Evolutionary conservation across 2,329 filamentous ascomycete species (phyloP).

Genomic region (Fusarium pilosicola): DNA sequence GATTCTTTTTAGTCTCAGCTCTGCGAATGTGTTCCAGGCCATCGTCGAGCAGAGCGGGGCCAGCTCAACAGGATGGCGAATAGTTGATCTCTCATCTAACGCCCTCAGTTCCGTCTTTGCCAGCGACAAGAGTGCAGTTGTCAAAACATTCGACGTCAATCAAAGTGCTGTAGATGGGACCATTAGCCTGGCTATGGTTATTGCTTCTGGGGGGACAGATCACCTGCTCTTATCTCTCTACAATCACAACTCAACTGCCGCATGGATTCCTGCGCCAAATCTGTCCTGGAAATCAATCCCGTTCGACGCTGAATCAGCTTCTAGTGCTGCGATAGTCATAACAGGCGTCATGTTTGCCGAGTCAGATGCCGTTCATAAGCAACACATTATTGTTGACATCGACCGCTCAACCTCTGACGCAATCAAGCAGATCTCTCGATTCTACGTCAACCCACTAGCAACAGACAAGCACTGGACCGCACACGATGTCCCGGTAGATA

Average conservation of each 20-base stretch:
- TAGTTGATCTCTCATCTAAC: fast-evolving
- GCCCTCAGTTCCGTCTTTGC: not conserved
- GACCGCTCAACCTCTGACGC: not conserved
- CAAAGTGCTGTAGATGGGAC: not conserved
- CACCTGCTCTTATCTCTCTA: not conserved
- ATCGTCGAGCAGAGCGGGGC: not conserved
- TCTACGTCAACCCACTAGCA: not conserved
- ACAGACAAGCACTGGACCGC: not conserved
- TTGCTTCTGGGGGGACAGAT: not conserved
- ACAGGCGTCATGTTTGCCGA: not conserved
- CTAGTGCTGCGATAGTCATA: fast-evolving
- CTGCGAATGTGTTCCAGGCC: not conserved
- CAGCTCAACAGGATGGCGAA: not conserved
- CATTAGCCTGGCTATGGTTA: not conserved
- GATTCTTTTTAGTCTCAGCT: not conserved
- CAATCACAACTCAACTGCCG: not conserved
- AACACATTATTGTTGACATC: not conserved
- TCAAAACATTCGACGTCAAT: not conserved
- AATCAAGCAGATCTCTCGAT: not conserved
- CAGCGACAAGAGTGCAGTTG: not conserved
- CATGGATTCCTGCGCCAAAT: not conserved
- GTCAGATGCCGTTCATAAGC: not conserved
- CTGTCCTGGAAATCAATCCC: not conserved
- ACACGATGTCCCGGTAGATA: not conserved
- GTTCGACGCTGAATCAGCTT: not conserved